A percentile compares a stretch with the other conserved stretches of the same genome.
Evolutionary conservation across 2,329 filamentous ascomycete genomes (phyloP).

Genomic region (Xylaria sp.): DNA sequence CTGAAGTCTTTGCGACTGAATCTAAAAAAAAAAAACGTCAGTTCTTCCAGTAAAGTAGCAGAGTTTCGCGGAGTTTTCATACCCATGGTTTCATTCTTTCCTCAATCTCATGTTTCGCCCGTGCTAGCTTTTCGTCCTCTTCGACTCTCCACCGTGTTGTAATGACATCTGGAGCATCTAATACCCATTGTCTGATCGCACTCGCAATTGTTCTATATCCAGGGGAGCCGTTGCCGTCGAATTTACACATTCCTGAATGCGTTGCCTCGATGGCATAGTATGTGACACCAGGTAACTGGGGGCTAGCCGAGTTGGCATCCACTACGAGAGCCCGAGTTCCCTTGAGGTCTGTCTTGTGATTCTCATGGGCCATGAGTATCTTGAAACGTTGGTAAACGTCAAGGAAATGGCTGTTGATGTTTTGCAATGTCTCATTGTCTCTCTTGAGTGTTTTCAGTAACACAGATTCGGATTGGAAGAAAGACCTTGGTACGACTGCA

Average conservation of each 20-base stretch:
- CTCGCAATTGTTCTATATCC: conserved; percentile 68
- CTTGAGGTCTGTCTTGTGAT: conserved; percentile 74
- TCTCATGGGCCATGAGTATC: conserved; percentile 82
- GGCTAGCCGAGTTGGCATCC: conserved; percentile 74
- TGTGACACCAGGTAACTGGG: conserved; percentile 73
- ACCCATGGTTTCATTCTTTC: conserved; percentile 58
- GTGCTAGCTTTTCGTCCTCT: conserved; percentile 60
- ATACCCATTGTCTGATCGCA: conserved; percentile 62
- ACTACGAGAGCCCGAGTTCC: conserved; percentile 73
- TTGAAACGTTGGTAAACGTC: conserved; percentile 76
- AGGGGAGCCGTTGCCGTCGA: conserved; percentile 66
- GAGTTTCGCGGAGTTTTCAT: conserved; percentile 34
- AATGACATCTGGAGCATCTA: conserved; percentile 65
- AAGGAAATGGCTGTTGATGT: conserved; percentile 78
- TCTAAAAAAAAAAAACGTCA: conserved; percentile 44
- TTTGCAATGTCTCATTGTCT: conserved; percentile 78
- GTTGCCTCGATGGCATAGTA: conserved; percentile 70
- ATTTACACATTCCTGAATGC: conserved; percentile 56
- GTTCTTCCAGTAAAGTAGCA: background rate
- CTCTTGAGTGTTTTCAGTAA: conserved; percentile 76
- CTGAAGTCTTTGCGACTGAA: conserved; percentile 46
- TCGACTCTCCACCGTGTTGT: conserved; percentile 69
- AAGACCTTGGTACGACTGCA: conserved; percentile 70
- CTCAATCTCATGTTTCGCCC: conserved; percentile 57
- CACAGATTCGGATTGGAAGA: conserved; percentile 74